Percentiles rank a stretch among this genome's conserved stretches.
Evolutionary conservation across 176 grass and related monocot genomes (phyloP).

Genomic region (Eleusine coracana): DNA sequence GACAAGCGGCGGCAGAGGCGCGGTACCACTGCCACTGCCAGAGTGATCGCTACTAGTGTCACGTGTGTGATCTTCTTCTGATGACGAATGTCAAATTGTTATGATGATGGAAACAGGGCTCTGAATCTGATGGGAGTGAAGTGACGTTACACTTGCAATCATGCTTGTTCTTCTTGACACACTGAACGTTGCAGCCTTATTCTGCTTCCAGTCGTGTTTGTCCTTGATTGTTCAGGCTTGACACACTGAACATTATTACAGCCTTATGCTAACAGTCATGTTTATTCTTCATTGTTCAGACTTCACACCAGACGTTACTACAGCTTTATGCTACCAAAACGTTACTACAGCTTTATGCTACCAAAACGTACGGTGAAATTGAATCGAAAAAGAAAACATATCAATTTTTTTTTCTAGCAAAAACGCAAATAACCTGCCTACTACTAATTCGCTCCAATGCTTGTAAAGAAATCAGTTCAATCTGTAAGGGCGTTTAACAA

Average conservation of each 20-base stretch:
- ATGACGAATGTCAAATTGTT: not conserved
- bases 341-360: not conserved
- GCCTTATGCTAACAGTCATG: not conserved
- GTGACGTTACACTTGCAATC: constrained; percentile 11
- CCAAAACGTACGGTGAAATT: not conserved
- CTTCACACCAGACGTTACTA: not conserved
- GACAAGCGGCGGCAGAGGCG: not conserved
- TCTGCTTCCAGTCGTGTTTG: not conserved
- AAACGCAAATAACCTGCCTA: not conserved
- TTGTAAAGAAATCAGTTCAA: not conserved
- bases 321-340: not conserved
- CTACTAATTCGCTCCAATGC: not conserved
- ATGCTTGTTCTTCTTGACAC: not conserved
- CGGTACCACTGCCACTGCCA: not conserved
- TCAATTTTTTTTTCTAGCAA: not conserved
- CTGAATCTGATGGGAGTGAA: not conserved
- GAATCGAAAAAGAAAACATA: not conserved
- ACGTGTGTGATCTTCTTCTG: constrained; percentile 1
- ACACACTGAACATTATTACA: too few relatives aligned
- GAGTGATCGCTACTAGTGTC: not conserved
- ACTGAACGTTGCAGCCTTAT: too few relatives aligned
- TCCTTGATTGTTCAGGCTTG: not conserved
- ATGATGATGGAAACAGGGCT: not conserved
- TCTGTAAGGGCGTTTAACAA: too few relatives aligned
- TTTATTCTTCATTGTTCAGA: not conserved